Evolutionary conservation across 2,329 filamentous ascomycete genomes (phyloP), one percentile per base, ranked within the genome.

Genomic region (Calonectria leucothoes): DNA sequence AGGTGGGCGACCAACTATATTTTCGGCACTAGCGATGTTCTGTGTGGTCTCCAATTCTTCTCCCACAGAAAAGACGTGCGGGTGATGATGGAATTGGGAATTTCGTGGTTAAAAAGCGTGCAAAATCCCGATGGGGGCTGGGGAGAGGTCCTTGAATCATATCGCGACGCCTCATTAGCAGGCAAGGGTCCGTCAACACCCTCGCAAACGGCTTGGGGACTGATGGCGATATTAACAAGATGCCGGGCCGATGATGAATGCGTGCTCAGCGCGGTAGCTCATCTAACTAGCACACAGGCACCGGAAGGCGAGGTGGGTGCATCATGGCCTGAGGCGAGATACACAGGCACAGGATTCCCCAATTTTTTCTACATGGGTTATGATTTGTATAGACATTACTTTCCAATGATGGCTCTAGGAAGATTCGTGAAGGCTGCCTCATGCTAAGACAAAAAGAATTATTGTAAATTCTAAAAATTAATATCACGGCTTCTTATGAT

Each of bases 51-150:
- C 11, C 15, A 67, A n/a, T 48, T 64, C 42, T 72, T 37, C 33
- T 27, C 25, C 4, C 33, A 39, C 12, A 45, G 42, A 10, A 45
- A 45, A 12, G 42, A 45, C 23, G 42, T 45, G n/a, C 42, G 42
- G 1, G 23, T 45, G n/a, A 67, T 59, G 52, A 57, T 72, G 29
- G 27, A 52, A 11, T 29, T 25, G 8, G 70, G 35, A 4, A 33
- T 52, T 1, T 27, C 39, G 4, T 72, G 70, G 70, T 25, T 72
- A 20, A 66, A 72, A 23, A 20, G 23, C 1, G 57, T 65, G 3
- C 70, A 72, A 45, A 72, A 72, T 35, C 10, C 52, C 11, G 70
- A 72, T 15, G 65, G 70, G 14, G 70, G 70, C 33, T 72, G 64
- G 65, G 70, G 70, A 25, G 70, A 72, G 45, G 55, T 27, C 23